These are phyloP conservation scores for Ophiosphaerella herpotricha DNA, from an alignment of 2,329 filamentous ascomycete genomes.

Conservation along the genomic window DNA sequence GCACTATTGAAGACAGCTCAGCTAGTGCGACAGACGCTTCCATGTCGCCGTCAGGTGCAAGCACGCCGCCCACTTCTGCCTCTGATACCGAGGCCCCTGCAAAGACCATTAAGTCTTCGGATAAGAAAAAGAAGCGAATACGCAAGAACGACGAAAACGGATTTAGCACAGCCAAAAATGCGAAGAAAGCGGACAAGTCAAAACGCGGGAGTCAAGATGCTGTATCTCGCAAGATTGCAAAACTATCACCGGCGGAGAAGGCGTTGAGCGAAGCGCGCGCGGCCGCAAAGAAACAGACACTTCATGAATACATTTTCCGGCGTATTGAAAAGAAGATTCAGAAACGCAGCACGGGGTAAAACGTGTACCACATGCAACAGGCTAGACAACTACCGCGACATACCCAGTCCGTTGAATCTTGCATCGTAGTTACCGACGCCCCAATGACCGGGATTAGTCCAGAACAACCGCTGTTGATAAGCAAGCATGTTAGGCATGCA, in stretches of 20 bases:
- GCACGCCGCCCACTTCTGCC: conserved; percentile 37
- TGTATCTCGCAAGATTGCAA: conserved; percentile 32
- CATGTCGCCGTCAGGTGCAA: conserved; percentile 18
- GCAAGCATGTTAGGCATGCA: too few species aligned
- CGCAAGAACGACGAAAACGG: conserved; percentile 15
- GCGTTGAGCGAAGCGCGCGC: conserved; percentile 41
- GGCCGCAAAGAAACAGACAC: conserved; percentile 42
- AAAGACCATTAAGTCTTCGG: conserved; percentile 8
- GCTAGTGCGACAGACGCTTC: conserved; percentile 21
- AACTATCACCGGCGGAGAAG: conserved; percentile 33
- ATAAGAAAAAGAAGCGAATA: conserved; percentile 37
- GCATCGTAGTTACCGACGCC: too few species aligned
- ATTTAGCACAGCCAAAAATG: conserved; percentile 11
- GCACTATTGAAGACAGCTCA: conserved; percentile 61
- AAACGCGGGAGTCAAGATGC: conserved; percentile 9
- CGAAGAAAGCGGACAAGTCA: conserved; percentile 16
- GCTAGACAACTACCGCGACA: too few species aligned
- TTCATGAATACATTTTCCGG: conserved; percentile 43
- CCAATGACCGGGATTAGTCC: too few species aligned
- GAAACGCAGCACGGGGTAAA: conserved; percentile 12
- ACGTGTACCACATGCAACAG: background rate
- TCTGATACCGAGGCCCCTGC: conserved; percentile 24
- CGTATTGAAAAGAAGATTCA: conserved; percentile 41
- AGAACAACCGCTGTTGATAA: too few species aligned
- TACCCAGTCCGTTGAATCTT: too few species aligned